A percentile compares a stretch with the other conserved stretches of the same genome.
These are phyloP conservation scores for Ophiosphaerella korrae DNA, from an alignment of 2,329 filamentous ascomycete genomes.

Conservation along the genomic window DNA sequence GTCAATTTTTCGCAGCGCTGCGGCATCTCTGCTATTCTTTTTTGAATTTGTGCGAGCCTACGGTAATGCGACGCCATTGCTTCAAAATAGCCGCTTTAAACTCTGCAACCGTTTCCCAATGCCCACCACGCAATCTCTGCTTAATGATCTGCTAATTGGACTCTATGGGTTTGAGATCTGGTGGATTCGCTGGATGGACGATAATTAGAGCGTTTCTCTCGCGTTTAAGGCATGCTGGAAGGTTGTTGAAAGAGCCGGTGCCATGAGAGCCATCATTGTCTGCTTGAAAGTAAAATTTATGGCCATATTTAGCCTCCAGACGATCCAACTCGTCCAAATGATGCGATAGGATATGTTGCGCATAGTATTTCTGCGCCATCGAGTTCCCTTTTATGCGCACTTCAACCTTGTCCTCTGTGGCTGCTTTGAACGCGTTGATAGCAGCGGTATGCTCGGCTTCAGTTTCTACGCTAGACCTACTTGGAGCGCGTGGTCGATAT, in stretches of 20 bases:
- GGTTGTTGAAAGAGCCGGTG: slow-evolving; percentile 1
- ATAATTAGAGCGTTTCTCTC: neutral
- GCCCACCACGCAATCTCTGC: slow-evolving; percentile 1
- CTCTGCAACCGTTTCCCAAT: slow-evolving; percentile 1
- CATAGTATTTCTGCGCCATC: slow-evolving; percentile 1
- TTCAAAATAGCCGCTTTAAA: slow-evolving; percentile 1
- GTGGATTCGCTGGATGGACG: slow-evolving; percentile 1
- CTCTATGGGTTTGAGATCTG: neutral
- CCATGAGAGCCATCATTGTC: slow-evolving; percentile 1
- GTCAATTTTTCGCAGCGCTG: slow-evolving; percentile 1
- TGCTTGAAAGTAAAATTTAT: slow-evolving; percentile 1
- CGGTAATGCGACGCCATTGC: slow-evolving; percentile 1
- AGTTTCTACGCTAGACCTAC: slow-evolving; percentile 1
- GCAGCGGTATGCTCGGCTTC: neutral
- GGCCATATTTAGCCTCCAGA: neutral
- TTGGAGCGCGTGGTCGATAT: neutral
- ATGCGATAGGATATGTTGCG: slow-evolving; percentile 1
- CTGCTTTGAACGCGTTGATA: slow-evolving; percentile 1
- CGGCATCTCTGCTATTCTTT: slow-evolving; percentile 1
- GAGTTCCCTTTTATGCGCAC: neutral
- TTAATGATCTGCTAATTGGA: neutral
- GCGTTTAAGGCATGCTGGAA: slow-evolving; percentile 1
- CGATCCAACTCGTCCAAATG: slow-evolving; percentile 1
- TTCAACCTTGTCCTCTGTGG: slow-evolving; percentile 1
- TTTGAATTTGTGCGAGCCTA: slow-evolving; percentile 1